Percentiles rank a stretch among this genome's conserved stretches.
These are phyloP conservation scores for Candolleomyces aberdarensis DNA, from an alignment of 768 basidiomycete genomes.

Conservation along the genomic window DNA sequence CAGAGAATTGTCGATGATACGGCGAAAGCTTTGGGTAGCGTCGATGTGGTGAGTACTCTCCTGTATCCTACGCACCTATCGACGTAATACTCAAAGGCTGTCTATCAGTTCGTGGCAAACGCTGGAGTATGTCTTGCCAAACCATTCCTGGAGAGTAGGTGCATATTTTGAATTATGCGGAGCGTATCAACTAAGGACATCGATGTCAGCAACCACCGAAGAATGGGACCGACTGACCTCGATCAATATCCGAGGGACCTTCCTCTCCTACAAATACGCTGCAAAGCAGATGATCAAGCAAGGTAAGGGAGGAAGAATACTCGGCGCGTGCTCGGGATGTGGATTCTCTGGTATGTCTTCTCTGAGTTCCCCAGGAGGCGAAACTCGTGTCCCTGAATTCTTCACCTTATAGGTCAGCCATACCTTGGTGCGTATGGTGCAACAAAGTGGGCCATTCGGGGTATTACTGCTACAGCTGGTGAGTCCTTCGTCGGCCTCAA, in stretches of 20 bases:
- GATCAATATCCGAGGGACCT: constrained; percentile 28
- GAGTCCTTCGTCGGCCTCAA: too few relatives aligned
- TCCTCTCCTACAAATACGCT: constrained; percentile 35
- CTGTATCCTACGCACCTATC: not conserved
- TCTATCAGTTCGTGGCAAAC: constrained; percentile 41
- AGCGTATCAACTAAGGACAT: too few relatives aligned
- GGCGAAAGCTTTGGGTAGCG: constrained; percentile 33
- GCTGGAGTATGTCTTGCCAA: constrained; percentile 29
- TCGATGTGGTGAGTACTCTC: constrained; percentile 41
- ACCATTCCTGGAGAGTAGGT: constrained; percentile 19
- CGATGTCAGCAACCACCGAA: constrained; percentile 12
- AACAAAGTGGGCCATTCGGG: too few relatives aligned
- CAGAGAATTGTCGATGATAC: constrained; percentile 33
- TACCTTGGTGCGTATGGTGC: too few relatives aligned
- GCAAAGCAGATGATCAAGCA: constrained; percentile 36
- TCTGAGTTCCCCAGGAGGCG: too few relatives aligned
- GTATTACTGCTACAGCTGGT: too few relatives aligned
- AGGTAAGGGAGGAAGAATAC: constrained; percentile 38
- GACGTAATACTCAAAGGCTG: not conserved
- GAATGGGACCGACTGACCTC: constrained; percentile 25
- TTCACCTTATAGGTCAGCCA: too few relatives aligned
- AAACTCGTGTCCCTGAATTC: too few relatives aligned
- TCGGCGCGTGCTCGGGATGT: constrained; percentile 21
- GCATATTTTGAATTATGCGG: not conserved
- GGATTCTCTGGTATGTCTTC: too few relatives aligned